phyloP scores from a whole-genome alignment of 306 rosid genomes.

The Cicer yamashitae region DNA sequence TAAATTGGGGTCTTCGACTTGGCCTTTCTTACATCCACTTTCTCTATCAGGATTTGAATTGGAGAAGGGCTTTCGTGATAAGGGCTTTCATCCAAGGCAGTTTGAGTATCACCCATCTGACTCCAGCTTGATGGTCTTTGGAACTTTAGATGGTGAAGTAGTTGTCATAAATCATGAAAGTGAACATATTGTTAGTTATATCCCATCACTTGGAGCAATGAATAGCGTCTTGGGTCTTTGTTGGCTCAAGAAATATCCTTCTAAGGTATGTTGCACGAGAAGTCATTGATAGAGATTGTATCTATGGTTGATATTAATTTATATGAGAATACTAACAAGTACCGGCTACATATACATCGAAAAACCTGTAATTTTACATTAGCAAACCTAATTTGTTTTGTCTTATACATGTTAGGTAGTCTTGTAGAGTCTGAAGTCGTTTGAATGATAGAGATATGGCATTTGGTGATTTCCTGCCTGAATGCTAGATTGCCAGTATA shows the following conservation, averaged over 20 bases:
- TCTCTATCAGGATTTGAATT: constrained; percentile 56
- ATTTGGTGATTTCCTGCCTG: constrained; percentile 36
- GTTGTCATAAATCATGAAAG: constrained; percentile 79
- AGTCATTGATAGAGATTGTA: constrained; percentile 15
- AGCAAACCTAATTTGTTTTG: constrained; percentile 30
- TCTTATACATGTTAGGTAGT: constrained; percentile 9
- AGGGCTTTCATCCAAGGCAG: constrained; percentile 81
- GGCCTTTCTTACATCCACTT: constrained; percentile 78
- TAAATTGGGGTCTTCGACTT: constrained; percentile 75
- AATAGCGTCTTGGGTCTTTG: constrained; percentile 83
- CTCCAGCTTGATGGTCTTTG: constrained; percentile 78
- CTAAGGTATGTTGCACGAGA: constrained; percentile 64
- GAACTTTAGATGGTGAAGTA: constrained; percentile 91
- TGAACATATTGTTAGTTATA: constrained; percentile 66
- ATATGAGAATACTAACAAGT: constrained; percentile 23
- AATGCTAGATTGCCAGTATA: constrained; percentile 34
- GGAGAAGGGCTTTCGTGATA: constrained; percentile 59
- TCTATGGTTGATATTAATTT: constrained; percentile 23
- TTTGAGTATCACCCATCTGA: constrained; percentile 87
- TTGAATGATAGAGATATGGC: constrained; percentile 11
- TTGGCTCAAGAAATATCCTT: constrained; percentile 88
- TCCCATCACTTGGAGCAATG: constrained; percentile 83
- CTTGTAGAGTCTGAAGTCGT: constrained; percentile 31
- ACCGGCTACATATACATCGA: constrained; percentile 17
- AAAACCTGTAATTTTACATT: constrained; percentile 26